These are phyloP conservation scores for Sporothrix curviconia DNA, from an alignment of 2,329 filamentous ascomycete species.

Conservation along the genomic window DNA sequence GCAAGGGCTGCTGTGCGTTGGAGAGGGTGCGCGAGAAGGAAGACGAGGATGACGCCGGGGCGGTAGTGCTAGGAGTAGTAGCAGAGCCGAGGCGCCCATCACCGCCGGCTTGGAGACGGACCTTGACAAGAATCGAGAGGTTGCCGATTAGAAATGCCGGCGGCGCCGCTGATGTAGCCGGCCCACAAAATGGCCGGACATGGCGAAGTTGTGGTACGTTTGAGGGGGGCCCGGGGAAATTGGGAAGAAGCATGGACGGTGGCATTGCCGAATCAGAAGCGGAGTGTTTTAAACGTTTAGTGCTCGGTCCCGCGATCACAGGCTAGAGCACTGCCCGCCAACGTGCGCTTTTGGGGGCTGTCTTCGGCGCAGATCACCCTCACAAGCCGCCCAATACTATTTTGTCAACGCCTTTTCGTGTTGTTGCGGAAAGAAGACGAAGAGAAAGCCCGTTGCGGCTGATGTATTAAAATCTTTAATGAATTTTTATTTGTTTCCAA, in stretches of 20 bases:
- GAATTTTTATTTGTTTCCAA: background rate
- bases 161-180: constrained; percentile 79
- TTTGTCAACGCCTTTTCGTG: no score
- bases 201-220: no score
- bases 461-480: constrained; percentile 1
- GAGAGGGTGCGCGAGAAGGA: constrained; percentile 2
- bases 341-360: no score
- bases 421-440: no score
- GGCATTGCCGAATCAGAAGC: background rate
- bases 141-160: constrained; percentile 86
- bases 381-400: no score
- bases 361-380: no score
- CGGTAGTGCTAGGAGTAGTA: constrained; percentile 58
- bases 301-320: background rate
- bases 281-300: no score
- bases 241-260: background rate
- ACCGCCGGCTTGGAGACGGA: constrained; percentile 65
- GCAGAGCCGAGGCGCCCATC: constrained; percentile 15
- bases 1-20: constrained; percentile 30
- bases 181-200: constrained; percentile 93
- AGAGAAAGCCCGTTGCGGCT: background rate
- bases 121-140: constrained; percentile 64
- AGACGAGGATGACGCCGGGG: constrained; percentile 36
- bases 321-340: background rate
- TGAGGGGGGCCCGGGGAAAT: no score